A percentile compares a stretch with the other conserved stretches of the same genome.
Evolutionary conservation across 371 early-diverging fungal genomes (phyloP).

Genomic region (Mortierella sp.): DNA sequence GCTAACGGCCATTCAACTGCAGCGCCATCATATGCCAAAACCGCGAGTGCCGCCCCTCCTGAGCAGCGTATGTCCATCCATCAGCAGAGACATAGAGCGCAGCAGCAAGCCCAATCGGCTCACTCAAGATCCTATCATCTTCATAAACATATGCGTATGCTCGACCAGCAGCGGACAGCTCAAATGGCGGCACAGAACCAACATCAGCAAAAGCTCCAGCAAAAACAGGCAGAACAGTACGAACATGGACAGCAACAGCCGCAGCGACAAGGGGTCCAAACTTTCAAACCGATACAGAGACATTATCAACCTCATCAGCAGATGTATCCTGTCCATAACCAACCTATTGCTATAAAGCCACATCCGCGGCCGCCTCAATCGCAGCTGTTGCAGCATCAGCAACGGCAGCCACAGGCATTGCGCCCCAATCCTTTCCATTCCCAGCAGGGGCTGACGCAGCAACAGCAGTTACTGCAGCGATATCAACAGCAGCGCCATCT

Average conservation of each 20-base stretch:
- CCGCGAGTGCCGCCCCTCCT: not conserved
- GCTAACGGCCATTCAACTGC: constrained; percentile 2
- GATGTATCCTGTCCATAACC: constrained; percentile 39
- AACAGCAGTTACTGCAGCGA: constrained; percentile 34
- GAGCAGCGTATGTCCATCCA: constrained; percentile 39
- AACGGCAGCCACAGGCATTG: too few species aligned
- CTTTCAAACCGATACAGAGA: constrained; percentile 26
- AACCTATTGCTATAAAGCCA: constrained; percentile 45
- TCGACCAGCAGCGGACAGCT: constrained; percentile 49
- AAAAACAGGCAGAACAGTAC: constrained; percentile 1
- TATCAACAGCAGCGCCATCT: constrained; percentile 41
- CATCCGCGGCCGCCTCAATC: constrained; percentile 25
- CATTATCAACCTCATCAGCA: constrained; percentile 52
- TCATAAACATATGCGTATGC: constrained; percentile 50
- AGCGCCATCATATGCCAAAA: not conserved
- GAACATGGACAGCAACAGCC: constrained; percentile 6
- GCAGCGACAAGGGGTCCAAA: constrained; percentile 6
- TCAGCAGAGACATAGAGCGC: constrained; percentile 46
- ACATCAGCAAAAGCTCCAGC: not conserved
- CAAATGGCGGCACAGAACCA: constrained; percentile 21
- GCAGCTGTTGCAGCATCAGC: too few species aligned
- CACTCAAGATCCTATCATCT: constrained; percentile 51
- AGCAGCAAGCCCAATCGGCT: constrained; percentile 52
- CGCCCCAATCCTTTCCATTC: constrained; percentile 14
- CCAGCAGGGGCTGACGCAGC: constrained; percentile 23